Evolutionary conservation across 129 eudicot genomes (phyloP).

Genomic region (Rutidosis leptorrhynchoides): DNA sequence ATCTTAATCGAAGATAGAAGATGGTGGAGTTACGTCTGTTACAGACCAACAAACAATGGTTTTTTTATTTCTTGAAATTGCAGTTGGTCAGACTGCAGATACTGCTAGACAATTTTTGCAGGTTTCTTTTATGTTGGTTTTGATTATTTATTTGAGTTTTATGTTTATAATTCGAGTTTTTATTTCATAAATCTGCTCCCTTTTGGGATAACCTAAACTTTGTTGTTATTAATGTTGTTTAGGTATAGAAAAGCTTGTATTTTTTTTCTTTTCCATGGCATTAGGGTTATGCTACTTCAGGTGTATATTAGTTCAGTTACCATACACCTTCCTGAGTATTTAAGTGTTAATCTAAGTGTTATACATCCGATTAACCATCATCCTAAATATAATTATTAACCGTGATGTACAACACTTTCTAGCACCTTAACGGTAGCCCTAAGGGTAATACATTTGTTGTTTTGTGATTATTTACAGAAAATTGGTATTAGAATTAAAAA

Average conservation of each 20-base stretch:
- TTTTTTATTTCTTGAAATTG: conserved; percentile 74
- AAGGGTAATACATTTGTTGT: too few species aligned
- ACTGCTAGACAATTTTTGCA: conserved; percentile 80
- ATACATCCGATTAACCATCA: too few species aligned
- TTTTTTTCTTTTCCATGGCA: neutral
- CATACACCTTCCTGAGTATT: neutral
- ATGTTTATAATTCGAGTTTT: neutral
- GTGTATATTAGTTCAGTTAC: neutral
- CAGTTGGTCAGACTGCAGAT: conserved; percentile 72
- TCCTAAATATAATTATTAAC: too few species aligned
- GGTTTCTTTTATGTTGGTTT: conserved; percentile 33
- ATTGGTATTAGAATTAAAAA: too few species aligned
- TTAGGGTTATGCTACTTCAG: neutral
- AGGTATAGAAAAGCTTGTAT: neutral
- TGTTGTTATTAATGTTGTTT: too few species aligned
- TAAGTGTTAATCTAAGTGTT: too few species aligned
- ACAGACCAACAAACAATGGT: conserved; percentile 55
- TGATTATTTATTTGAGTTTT: neutral
- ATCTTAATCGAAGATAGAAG: conserved; percentile 35
- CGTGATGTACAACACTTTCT: too few species aligned
- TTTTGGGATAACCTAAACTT: too few species aligned
- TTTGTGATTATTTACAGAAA: too few species aligned
- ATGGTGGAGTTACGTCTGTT: conserved; percentile 30
- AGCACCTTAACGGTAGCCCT: too few species aligned
- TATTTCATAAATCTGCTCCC: conserved; percentile 5